Evolutionary conservation across 768 basidiomycete genomes (phyloP), one percentile per base, ranked within the genome.

Genomic region (Suillus lakei): DNA sequence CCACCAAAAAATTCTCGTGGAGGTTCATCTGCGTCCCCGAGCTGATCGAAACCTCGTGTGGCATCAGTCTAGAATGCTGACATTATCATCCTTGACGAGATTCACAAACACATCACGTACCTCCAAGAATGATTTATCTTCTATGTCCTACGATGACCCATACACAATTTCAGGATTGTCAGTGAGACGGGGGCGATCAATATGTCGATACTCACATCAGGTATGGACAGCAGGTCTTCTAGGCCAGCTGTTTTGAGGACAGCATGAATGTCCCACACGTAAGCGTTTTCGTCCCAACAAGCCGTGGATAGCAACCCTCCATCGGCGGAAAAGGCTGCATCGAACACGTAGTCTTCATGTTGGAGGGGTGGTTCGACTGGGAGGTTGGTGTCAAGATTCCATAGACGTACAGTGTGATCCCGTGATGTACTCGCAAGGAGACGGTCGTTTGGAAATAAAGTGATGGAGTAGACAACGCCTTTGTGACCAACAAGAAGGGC

Each of bases 341-440:
- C 0, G 10, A n/a, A n/a, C n/a, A 55, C 34, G 6, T 3, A 0
- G 0, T 13, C 5, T 34, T 36, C 6, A 7, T 55, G 32, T 15
- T 59, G 21, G 9, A 68, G 39, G 6, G 44, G 39, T 18, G 41
- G 5, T 5, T 26, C 32, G 18, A 67, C 41, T n/a, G 39, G 26
- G 3, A 41, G 13, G 44, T 44, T 32, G 0, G 53, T 67, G 13
- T 32, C 38, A 2, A 64, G 26, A 36, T 65, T 30, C 68, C 68
- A 69, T 4, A 69, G 54, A 21, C 58, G 54, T 1, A 46, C 39
- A n/a, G 56, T 68, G 1, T 16, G 0, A 28, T 69, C 46, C 46
- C 12, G 4, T n/a, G 54, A 55, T 55, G 54, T n/a, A 55, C 54
- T 55, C n/a, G 32, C 54, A n/a, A 55, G 54, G 9, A 55, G 54